Conservation (phyloP, 2,329 filamentous ascomycete species). For the Orbilia ellipsospora region DNA sequence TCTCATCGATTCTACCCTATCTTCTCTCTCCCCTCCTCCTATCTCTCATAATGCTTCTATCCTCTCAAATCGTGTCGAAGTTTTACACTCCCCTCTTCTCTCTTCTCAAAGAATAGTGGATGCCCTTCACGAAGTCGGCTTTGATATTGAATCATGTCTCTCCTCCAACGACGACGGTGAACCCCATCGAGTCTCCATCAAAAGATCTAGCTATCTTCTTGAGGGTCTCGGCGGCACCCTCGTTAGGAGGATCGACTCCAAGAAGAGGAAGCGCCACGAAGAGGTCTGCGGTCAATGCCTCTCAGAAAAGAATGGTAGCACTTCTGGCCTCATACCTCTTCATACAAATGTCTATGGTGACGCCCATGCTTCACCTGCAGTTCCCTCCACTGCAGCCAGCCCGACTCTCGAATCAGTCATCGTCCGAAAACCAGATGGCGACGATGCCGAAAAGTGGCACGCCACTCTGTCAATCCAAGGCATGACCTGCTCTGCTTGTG, state of each 20-base stretch:
- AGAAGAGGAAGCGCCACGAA: constrained; percentile 45
- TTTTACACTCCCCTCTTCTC: constrained; percentile 67
- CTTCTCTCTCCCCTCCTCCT: constrained; percentile 65
- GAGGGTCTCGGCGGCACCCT: constrained; percentile 35
- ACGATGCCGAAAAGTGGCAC: constrained; percentile 63
- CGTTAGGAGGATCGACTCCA: constrained; percentile 27
- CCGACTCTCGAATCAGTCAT: constrained; percentile 58
- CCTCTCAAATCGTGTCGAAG: constrained; percentile 75
- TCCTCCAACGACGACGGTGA: constrained; percentile 40
- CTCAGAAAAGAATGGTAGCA: constrained; percentile 25
- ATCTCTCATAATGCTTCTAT: constrained; percentile 75
- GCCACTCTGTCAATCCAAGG: constrained; percentile 73
- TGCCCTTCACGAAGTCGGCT: constrained; percentile 70
- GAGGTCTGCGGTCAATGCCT: constrained; percentile 51
- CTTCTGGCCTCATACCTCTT: neutral
- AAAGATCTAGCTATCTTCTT: constrained; percentile 33
- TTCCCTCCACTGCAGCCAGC: constrained; percentile 35
- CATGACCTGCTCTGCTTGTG: constrained; percentile 79
- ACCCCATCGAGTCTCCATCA: constrained; percentile 10
- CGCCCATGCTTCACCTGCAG: constrained; percentile 12
- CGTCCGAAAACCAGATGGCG: constrained; percentile 60
- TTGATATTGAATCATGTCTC: constrained; percentile 66
- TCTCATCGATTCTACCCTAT: constrained; percentile 72
- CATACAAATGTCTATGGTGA: constrained; percentile 18
- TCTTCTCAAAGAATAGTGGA: constrained; percentile 63